Percentiles rank a stretch among this genome's conserved stretches.
Conservation (phyloP, 73 alveolate genomes). For the Breviolum minutum region DNA sequence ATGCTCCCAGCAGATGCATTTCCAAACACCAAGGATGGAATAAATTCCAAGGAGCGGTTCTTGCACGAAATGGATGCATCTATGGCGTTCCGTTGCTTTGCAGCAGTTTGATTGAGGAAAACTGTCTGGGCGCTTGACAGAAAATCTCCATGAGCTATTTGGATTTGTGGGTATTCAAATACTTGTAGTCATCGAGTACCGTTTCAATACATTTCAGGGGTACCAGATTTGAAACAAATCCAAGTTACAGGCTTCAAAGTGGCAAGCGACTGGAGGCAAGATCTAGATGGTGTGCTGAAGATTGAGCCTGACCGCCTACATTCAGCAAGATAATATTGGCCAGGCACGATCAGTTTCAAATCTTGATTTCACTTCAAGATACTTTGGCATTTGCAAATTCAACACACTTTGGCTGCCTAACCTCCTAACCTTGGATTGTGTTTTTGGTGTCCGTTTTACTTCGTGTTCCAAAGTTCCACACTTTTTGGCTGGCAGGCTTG, state of each 20-base stretch:
- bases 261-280: conserved; percentile 14
- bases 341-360: too few relatives aligned
- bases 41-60: conserved; percentile 78
- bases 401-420: too few relatives aligned
- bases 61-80: conserved; percentile 68
- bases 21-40: conserved; percentile 34
- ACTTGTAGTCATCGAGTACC: too few relatives aligned
- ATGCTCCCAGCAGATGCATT: background rate
- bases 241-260: background rate
- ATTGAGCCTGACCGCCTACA: conserved; percentile 17
- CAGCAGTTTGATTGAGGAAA: background rate
- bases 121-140: background rate
- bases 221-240: background rate
- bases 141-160: too few relatives aligned
- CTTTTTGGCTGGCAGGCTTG: too few relatives aligned
- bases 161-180: too few relatives aligned
- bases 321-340: background rate
- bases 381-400: too few relatives aligned
- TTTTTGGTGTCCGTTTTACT: too few relatives aligned
- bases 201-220: too few relatives aligned
- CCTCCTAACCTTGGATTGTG: too few relatives aligned
- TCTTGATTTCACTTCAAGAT: too few relatives aligned
- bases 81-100: conserved; percentile 78
- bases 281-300: conserved; percentile 33
- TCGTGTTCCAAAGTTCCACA: too few relatives aligned